A percentile compares a stretch with the other conserved stretches of the same genome.
These are phyloP conservation scores for Penicillium sp. DNA, from an alignment of 2,329 filamentous ascomycete species.

Conservation along the genomic window DNA sequence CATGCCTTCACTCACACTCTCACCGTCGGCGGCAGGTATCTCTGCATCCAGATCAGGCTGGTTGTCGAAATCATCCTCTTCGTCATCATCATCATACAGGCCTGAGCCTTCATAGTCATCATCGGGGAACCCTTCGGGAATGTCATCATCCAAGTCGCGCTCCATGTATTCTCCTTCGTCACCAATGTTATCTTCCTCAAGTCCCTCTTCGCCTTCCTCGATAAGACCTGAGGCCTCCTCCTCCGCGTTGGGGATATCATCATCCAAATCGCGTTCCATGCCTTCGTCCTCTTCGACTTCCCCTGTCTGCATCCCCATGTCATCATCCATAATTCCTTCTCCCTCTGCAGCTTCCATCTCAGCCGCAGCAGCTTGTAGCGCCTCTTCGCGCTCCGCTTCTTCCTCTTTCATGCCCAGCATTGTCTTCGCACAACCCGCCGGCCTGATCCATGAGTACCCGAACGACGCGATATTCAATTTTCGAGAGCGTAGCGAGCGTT, in stretches of 20 bases:
- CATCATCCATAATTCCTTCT: constrained; percentile 41
- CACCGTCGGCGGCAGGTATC: constrained; percentile 57
- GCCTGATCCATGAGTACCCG: constrained; percentile 85
- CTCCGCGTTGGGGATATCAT: constrained; percentile 48
- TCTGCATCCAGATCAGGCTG: constrained; percentile 58
- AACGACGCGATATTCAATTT: constrained; percentile 82
- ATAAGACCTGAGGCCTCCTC: constrained; percentile 39
- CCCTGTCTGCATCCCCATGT: constrained; percentile 42
- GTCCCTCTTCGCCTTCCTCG: constrained; percentile 48
- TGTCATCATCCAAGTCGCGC: constrained; percentile 69
- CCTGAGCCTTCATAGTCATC: constrained; percentile 46
- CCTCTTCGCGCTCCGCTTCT: constrained; percentile 81
- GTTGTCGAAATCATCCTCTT: constrained; percentile 46
- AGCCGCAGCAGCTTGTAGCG: constrained; percentile 70
- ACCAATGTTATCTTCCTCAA: constrained; percentile 54
- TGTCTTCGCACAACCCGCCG: constrained; percentile 84
- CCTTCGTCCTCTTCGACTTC: constrained; percentile 44
- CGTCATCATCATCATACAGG: constrained; percentile 42
- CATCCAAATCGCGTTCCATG: constrained; percentile 47
- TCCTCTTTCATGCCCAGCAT: constrained; percentile 89
- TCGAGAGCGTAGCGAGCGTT: constrained; percentile 72
- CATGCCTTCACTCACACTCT: constrained; percentile 58
- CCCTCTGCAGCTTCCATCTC: constrained; percentile 66
- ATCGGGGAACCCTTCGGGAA: constrained; percentile 61
- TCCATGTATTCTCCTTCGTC: constrained; percentile 54